phyloP scores from a whole-genome alignment of 495 filamentous ascomycete species.

The Glonium stellatum region DNA sequence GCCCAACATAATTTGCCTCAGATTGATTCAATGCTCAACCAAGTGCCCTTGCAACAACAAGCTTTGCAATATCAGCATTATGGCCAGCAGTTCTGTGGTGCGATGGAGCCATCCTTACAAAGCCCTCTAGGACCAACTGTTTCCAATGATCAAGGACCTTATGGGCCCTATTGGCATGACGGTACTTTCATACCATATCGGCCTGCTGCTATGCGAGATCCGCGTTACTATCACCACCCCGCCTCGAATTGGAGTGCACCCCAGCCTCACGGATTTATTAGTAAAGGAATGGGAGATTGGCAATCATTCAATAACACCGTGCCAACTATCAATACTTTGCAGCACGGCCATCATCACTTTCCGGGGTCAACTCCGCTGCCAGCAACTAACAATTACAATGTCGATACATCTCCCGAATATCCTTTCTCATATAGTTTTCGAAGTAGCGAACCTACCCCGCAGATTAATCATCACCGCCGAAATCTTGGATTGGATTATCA shows the following conservation, averaged over 20 bases:
- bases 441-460: background rate
- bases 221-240: slow-evolving; percentile 40
- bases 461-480: slow-evolving; percentile 3
- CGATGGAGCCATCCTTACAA: slow-evolving; percentile 65
- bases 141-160: slow-evolving; percentile 63
- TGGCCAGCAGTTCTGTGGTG: slow-evolving; percentile 51
- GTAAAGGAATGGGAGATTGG: slow-evolving; percentile 9
- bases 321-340: slow-evolving; percentile 15
- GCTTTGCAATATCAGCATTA: slow-evolving; percentile 26
- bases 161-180: slow-evolving; percentile 74
- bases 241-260: slow-evolving; percentile 16
- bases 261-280: slow-evolving; percentile 9
- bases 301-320: slow-evolving; percentile 11
- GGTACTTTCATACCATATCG: slow-evolving; percentile 68
- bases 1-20: slow-evolving; percentile 22
- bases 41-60: slow-evolving; percentile 30
- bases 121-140: slow-evolving; percentile 63
- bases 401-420: slow-evolving; percentile 16
- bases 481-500: slow-evolving; percentile 18
- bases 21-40: slow-evolving; percentile 40
- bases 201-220: slow-evolving; percentile 57
- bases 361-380: slow-evolving; percentile 7
- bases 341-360: slow-evolving; percentile 14
- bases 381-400: slow-evolving; percentile 12
- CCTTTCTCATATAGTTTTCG: slow-evolving; percentile 6